Base-by-base conservation (phyloP, 208 protist genomes). In the Leishmania turanica region DNA sequence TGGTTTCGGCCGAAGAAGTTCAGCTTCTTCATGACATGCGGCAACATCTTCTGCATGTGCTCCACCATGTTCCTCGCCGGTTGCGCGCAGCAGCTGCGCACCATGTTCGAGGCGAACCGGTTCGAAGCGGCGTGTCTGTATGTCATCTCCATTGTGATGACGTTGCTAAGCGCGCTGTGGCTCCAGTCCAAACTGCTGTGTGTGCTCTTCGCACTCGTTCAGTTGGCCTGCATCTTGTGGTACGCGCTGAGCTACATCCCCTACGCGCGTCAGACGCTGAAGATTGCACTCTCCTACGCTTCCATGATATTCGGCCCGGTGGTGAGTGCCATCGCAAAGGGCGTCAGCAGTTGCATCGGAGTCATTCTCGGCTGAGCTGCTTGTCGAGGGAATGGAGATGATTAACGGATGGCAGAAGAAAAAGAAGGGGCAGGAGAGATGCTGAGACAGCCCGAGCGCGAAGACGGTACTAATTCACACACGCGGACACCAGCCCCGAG, bases 51-150 rank as follows among this genome's bases (percentile, higher is more conserved):
- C 81, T 95, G 90, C 54, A 54, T 98, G 7, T 90, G 72, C 58
- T 95, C 94, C 31, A 97, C 93, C n/a, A 91, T 89, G 17, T 97
- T 98, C 82, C 87, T 98, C n/a, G 93, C 97, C 31, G 96, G 96
- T 8, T 77, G 91, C 17, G 21, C 72, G 24, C 77, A 89, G 56
- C 96, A 98, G 80, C 56, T 98, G n/a, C 74, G 81, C 15, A 89
- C 78, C 73, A 96, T 98, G 85, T 97, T 97, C 75, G 82, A 93
- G 74, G 86, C 92, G 37, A 93, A 93, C 71, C 88, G 95, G 15
- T 83, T 95, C 47, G 85, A 95, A 73, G 94, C 94, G 2, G 91
- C 91, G 45, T 85, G 85, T 45, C 40, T 97, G 19, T 98, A 96
- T 78, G 34, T 92, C 42, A 71, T 81, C n/a, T 93, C 95, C 17